Conservation (phyloP, 768 basidiomycete genomes). For the Suillus spraguei region DNA sequence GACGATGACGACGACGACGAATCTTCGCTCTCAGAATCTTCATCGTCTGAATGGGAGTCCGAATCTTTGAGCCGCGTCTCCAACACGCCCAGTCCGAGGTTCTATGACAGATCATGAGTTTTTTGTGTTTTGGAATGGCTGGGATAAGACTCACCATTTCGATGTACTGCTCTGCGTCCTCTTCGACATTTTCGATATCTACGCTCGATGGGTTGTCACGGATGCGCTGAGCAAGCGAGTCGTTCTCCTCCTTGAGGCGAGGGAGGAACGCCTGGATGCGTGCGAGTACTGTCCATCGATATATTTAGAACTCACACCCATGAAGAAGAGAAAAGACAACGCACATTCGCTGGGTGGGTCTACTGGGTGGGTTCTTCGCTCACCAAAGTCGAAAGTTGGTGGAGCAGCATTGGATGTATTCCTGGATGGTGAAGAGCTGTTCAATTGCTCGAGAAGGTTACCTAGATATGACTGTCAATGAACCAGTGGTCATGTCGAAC, state of each 20-base stretch:
- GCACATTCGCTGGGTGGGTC: slow-evolving; percentile 52
- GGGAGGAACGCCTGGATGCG: slow-evolving; percentile 72
- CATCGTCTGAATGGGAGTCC: slow-evolving; percentile 12
- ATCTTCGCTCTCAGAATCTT: slow-evolving; percentile 10
- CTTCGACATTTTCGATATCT: slow-evolving; percentile 68
- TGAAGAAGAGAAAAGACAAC: slow-evolving; percentile 23
- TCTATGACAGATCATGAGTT: slow-evolving; percentile 37
- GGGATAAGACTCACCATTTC: slow-evolving; percentile 54
- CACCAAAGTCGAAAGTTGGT: slow-evolving; percentile 39
- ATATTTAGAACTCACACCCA: not conserved
- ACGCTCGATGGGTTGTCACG: slow-evolving; percentile 55
- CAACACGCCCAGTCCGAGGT: slow-evolving; percentile 66
- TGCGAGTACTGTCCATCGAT: slow-evolving; percentile 53
- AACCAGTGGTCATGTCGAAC: slow-evolving; percentile 11
- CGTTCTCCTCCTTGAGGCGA: slow-evolving; percentile 65
- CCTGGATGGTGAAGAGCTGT: slow-evolving; percentile 24
- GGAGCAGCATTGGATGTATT: slow-evolving; percentile 11
- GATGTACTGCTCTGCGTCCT: slow-evolving; percentile 54
- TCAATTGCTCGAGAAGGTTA: slow-evolving; percentile 43
- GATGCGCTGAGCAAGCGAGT: slow-evolving; percentile 47
- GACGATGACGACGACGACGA: not conserved
- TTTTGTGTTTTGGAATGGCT: not conserved
- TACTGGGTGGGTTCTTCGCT: slow-evolving; percentile 38
- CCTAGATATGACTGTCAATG: slow-evolving; percentile 30
- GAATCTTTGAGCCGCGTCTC: slow-evolving; percentile 34